Evolutionary conservation across 371 early-diverging fungal genomes (phyloP).

Genomic region (Umbelopsis sp.): DNA sequence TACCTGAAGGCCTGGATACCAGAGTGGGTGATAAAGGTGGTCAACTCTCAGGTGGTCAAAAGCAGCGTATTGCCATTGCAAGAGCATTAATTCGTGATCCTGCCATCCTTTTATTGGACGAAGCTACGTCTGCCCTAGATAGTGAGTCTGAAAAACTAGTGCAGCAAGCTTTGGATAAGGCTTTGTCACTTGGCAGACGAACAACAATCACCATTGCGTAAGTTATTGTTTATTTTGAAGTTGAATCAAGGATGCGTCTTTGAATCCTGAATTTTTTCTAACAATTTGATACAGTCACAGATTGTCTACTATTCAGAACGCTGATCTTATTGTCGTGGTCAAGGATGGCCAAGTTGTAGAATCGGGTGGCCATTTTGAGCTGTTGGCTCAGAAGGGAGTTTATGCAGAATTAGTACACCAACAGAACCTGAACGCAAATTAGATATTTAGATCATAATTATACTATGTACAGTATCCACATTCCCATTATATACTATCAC

Average conservation of each 20-base stretch:
- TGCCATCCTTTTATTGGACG: slow-evolving; percentile 78
- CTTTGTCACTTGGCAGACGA: slow-evolving; percentile 60
- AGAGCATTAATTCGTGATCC: slow-evolving; percentile 44
- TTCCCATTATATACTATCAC: not conserved
- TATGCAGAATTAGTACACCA: slow-evolving; percentile 24
- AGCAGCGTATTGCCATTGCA: slow-evolving; percentile 44
- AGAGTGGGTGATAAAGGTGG: slow-evolving; percentile 66
- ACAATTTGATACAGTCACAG: slow-evolving; percentile 42
- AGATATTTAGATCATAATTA: not conserved
- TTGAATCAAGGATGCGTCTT: not conserved
- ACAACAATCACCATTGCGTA: slow-evolving; percentile 65
- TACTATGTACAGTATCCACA: not conserved
- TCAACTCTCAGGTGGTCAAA: slow-evolving; percentile 42
- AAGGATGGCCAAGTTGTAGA: slow-evolving; percentile 34
- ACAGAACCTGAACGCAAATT: slow-evolving; percentile 28
- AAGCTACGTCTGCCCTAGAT: slow-evolving; percentile 96
- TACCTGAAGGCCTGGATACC: slow-evolving; percentile 72
- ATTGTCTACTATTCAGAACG: slow-evolving; percentile 64
- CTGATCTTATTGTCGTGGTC: slow-evolving; percentile 52
- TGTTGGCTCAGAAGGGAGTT: slow-evolving; percentile 22
- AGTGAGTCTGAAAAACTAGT: slow-evolving; percentile 89
- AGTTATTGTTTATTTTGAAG: not conserved
- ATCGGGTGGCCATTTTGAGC: slow-evolving; percentile 36
- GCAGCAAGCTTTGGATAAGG: slow-evolving; percentile 83
- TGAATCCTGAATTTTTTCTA: not conserved